Base-by-base conservation (phyloP, 1,284 basidiomycete species). In the Pseudozyma thailandica region DNA sequence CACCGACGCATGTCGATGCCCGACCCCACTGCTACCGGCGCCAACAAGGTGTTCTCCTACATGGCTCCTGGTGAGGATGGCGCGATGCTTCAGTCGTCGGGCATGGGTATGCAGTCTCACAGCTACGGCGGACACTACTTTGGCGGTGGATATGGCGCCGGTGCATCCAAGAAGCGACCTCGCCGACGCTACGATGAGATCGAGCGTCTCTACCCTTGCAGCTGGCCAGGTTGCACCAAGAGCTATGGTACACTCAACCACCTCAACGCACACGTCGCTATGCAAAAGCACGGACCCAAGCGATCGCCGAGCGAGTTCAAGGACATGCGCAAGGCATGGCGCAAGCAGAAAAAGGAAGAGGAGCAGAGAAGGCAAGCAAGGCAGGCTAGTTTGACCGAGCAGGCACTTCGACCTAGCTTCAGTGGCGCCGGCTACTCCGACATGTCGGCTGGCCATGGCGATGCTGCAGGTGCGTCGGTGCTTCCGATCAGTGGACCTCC, bases 251-350 rank as follows among this genome's bases (percentile, higher is more conserved):
- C 92, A 6, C 86, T 94, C 41, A 94, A 94, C 83, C 92, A 94
- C 83, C 87, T 94, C 66, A 94, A 94, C 80, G 92, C 92, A 18
- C 92, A 94, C 83, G 91, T 94, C 68, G 90, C 89, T 21, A 93
- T 94, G 91, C 93, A 94, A 83, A 92, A 91, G 84, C 92, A 94
- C 79, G 92, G 92, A 38, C 56, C 85, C 16, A 94, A 93, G 84
- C 88, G 92, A 50, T 90, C 88, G 81, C 92, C 93, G 8, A 88
- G 87, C 65, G 94, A 98, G 86, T 98, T 98, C 87, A 97, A 96
- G 83, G 95, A 97, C 79, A 90, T 96, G 82, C 89, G 94, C 68
- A 96, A 94, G 83, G 91, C 92, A 75, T 96, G 94, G 93, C 89
- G 93, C 52, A 92, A 92, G 85, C 88, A 90, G 77, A 97, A 94